A percentile compares a stretch with the other conserved stretches of the same genome.
Evolutionary conservation across 495 filamentous ascomycete genomes (phyloP).

Genomic region (Collariella sp.): DNA sequence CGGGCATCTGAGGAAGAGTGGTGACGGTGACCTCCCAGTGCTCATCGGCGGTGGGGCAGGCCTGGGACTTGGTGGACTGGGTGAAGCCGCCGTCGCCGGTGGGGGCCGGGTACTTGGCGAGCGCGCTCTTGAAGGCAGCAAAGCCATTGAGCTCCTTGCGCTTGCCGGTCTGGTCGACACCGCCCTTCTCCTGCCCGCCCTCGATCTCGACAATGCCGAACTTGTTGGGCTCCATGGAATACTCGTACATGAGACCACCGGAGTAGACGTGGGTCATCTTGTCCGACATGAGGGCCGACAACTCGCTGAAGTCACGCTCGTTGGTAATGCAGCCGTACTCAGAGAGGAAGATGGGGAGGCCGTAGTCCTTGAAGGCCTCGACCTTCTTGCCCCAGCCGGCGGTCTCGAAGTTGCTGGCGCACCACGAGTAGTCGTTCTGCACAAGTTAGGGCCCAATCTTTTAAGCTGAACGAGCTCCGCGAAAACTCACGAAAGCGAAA

Average conservation of each 20-base stretch:
- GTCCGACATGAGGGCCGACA: conserved; percentile 66
- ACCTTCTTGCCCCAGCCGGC: conserved; percentile 93
- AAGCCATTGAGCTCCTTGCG: conserved; percentile 40
- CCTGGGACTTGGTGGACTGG: conserved; percentile 49
- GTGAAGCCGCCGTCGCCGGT: conserved; percentile 71
- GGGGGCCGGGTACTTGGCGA: conserved; percentile 55
- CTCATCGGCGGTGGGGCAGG: conserved; percentile 61
- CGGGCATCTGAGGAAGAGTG: conserved; percentile 69
- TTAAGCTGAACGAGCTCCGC: neutral
- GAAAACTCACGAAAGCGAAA: conserved; percentile 65
- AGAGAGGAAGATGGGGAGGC: conserved; percentile 89
- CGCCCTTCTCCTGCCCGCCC: conserved; percentile 43
- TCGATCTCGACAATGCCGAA: conserved; percentile 74
- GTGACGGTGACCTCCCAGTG: conserved; percentile 63
- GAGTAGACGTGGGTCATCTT: conserved; percentile 93
- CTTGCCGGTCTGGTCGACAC: conserved; percentile 25
- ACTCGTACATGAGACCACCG: conserved; percentile 95
- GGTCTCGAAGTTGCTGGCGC: conserved; percentile 67
- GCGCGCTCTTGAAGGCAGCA: conserved; percentile 54
- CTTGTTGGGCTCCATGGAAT: conserved; percentile 66
- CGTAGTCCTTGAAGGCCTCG: conserved; percentile 79
- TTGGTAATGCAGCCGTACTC: conserved; percentile 88
- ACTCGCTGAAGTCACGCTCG: conserved; percentile 72
- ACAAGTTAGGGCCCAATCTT: neutral
- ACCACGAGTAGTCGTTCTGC: conserved; percentile 96